Base-by-base conservation (phyloP, 768 basidiomycete species). In the Pisolithus tinctorius region DNA sequence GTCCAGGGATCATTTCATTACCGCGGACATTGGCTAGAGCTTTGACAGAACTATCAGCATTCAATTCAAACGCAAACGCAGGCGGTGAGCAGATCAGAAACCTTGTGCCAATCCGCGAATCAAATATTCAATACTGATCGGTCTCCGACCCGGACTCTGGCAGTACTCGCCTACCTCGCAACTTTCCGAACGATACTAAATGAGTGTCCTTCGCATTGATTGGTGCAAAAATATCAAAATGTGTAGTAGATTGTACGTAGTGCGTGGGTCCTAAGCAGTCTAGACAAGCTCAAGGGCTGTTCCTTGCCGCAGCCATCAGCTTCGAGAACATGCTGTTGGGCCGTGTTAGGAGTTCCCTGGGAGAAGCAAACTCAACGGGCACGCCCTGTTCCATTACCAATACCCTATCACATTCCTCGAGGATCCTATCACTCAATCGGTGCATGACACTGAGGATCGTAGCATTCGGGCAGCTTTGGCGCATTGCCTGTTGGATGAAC, bases 401-500 rank as follows among this genome's bases (percentile, higher is more conserved):
- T 29, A 66, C 57, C 48, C 61, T 65, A 56, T 66, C 63, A 20
- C 65, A 66, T 42, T 67, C 65, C 20, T 58, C 45, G 29, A 67
- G 34, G 34, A 66, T 60, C 42, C 16, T 54, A 53, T 66, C 65
- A 44, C 27, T 66, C 47, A 67, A 48, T n/a, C 65, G 50, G 55
- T 66, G 65, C 63, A 66, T 65, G 44, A 66, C 63, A 14, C 56
- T 53, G 37, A 66, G 57, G 38, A 67, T 64, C 23, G 65, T 66
- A 2, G 64, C 64, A 14, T 51, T 29, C 13, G 64, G 61, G 49
- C 65, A 66, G 51, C 63, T 66, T 36, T 26, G 54, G 40, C 64
- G 64, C 60, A 65, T 64, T 4, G 62, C 66, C 29, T 65, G 56
- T 26, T 66, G 62, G 45, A 83, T 72, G 14, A 93, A 90, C 29